These are phyloP conservation scores for Colletotrichum lindemuthianum DNA, from an alignment of 2,329 filamentous ascomycete genomes.

Conservation along the genomic window DNA sequence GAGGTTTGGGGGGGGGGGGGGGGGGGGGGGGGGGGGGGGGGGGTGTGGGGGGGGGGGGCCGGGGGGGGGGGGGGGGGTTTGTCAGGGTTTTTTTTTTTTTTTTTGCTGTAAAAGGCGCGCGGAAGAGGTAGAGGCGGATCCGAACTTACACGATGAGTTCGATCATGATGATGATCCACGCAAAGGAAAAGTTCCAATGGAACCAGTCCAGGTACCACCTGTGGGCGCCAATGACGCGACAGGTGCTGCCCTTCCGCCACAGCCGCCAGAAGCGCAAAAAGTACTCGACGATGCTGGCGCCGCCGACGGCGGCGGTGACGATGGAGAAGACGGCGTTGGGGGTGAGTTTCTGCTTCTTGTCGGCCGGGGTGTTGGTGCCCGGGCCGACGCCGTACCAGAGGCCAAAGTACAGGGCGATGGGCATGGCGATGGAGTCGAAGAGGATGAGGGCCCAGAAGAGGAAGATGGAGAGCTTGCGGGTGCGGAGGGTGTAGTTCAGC, in stretches of 20 bases:
- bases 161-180: constrained; percentile 66
- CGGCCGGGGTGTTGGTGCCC: constrained; percentile 46
- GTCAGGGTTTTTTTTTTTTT: background rate
- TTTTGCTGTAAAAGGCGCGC: too few relatives aligned
- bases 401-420: constrained; percentile 68
- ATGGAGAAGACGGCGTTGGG: constrained; percentile 58
- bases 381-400: constrained; percentile 63
- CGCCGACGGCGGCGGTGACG: constrained; percentile 62
- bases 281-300: constrained; percentile 64
- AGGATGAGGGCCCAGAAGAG: constrained; percentile 70
- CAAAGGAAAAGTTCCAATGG: constrained; percentile 65
- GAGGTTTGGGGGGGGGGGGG: too few relatives aligned
- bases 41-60: too few relatives aligned
- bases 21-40: too few relatives aligned
- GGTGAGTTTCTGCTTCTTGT: constrained; percentile 41
- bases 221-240: constrained; percentile 52
- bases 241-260: constrained; percentile 61
- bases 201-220: constrained; percentile 61
- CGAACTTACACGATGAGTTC: constrained; percentile 58
- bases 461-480: constrained; percentile 62
- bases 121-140: background rate
- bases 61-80: too few relatives aligned
- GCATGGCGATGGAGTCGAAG: constrained; percentile 67
- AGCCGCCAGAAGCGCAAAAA: constrained; percentile 62
- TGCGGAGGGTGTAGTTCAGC: constrained; percentile 37